Conservation (phyloP, 2,329 filamentous ascomycete genomes). For the Phialophora expanda region DNA sequence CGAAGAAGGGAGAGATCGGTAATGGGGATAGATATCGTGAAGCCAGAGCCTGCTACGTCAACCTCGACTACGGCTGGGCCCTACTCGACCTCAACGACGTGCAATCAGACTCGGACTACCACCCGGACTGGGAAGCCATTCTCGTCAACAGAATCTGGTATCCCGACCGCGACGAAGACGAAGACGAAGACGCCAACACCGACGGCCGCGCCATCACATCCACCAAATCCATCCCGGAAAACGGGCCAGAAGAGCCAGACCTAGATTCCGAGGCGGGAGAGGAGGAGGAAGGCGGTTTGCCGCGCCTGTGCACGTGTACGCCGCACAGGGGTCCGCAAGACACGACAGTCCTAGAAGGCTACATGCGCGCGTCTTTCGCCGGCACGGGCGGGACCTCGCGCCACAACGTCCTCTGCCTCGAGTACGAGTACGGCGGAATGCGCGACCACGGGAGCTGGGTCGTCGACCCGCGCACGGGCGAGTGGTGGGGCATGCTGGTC, state of each 20-base stretch:
- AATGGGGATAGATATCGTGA: no score
- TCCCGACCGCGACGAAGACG: background rate
- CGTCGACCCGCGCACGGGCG: background rate
- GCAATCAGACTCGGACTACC: no score
- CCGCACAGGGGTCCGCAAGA: background rate
- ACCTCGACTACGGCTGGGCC: slow-evolving; percentile 3
- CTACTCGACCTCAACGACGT: background rate
- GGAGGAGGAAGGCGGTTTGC: background rate
- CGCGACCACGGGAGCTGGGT: slow-evolving; percentile 1
- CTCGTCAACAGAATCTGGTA: background rate
- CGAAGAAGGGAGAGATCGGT: no score
- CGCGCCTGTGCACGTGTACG: background rate
- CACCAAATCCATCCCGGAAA: background rate
- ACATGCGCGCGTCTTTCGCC: background rate
- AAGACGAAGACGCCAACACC: background rate
- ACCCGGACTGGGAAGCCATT: background rate
- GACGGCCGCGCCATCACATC: background rate
- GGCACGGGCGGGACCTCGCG: background rate
- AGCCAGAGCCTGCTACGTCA: background rate
- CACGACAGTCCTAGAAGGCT: background rate
- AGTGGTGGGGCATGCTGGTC: background rate
- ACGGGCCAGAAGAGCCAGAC: background rate
- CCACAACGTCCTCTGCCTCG: background rate
- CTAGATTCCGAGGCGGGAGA: no score
- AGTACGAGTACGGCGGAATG: background rate